phyloP scores from a whole-genome alignment of 2,329 filamentous ascomycete genomes.

The Ceratocystis destructans region DNA sequence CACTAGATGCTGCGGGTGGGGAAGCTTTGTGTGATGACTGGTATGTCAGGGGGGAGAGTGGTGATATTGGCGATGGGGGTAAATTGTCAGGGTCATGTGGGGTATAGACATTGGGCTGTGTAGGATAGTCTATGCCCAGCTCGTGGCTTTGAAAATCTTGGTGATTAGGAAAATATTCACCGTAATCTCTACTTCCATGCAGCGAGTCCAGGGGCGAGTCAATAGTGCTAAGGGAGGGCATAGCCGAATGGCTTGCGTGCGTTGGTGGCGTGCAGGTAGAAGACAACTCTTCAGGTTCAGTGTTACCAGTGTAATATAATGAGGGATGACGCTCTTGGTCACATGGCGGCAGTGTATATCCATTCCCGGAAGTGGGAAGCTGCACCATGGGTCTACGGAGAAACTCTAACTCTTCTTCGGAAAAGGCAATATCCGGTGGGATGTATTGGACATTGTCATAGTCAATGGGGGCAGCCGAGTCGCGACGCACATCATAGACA shows the following conservation, averaged over 20 bases:
- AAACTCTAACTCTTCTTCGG: not conserved
- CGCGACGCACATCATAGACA: constrained; percentile 6
- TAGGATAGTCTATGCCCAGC: not conserved
- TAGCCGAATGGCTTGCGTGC: constrained; percentile 9
- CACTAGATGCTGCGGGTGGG: not conserved
- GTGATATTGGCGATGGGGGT: not conserved
- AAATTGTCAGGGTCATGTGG: not conserved
- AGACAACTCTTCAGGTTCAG: not conserved
- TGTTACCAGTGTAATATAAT: not conserved
- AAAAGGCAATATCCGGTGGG: not conserved
- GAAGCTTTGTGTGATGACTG: not conserved
- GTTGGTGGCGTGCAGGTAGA: not conserved
- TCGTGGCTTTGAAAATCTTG: not conserved
- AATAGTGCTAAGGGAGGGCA: constrained; percentile 19
- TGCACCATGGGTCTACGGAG: not conserved
- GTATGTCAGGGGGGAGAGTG: not conserved
- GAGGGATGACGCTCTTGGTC: constrained; percentile 3
- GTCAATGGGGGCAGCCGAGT: not conserved
- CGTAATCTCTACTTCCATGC: not conserved
- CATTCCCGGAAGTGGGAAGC: not conserved
- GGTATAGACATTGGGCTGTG: not conserved
- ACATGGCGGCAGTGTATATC: not conserved
- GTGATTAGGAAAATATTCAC: not conserved
- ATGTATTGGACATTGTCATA: constrained; percentile 2
- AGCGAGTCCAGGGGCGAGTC: constrained; percentile 21